Evolutionary conservation across 768 basidiomycete genomes (phyloP).

Genomic region (Daedalea quercina): DNA sequence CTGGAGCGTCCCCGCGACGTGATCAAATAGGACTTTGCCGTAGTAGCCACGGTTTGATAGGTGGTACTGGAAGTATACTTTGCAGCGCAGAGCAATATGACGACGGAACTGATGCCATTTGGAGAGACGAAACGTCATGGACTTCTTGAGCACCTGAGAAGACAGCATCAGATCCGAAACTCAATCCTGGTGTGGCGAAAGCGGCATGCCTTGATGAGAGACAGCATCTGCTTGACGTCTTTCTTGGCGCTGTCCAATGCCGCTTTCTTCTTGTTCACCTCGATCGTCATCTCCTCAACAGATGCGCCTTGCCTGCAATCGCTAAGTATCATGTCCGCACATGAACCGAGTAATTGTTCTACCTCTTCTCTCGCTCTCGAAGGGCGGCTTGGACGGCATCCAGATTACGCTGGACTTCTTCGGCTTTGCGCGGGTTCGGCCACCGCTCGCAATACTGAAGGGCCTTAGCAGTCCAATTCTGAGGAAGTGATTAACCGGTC

Average conservation of each 20-base stretch:
- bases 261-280: slow-evolving; percentile 59
- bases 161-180: background rate
- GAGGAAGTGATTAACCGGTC: background rate
- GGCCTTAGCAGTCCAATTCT: slow-evolving; percentile 66
- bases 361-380: slow-evolving; percentile 61
- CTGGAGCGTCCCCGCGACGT: slow-evolving; percentile 51
- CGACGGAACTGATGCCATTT: slow-evolving; percentile 87
- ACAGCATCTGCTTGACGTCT: slow-evolving; percentile 57
- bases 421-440: slow-evolving; percentile 49
- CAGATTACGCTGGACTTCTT: slow-evolving; percentile 52
- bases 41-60: slow-evolving; percentile 83
- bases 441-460: slow-evolving; percentile 52
- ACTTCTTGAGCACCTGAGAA: slow-evolving; percentile 55
- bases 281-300: slow-evolving; percentile 69
- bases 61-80: slow-evolving; percentile 74
- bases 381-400: slow-evolving; percentile 59
- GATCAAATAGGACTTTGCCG: slow-evolving; percentile 86
- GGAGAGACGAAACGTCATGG: slow-evolving; percentile 55
- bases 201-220: slow-evolving; percentile 54
- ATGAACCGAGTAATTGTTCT: slow-evolving; percentile 12
- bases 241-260: slow-evolving; percentile 52
- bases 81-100: slow-evolving; percentile 84
- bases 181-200: background rate
- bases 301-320: slow-evolving; percentile 60
- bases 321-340: background rate